Base-by-base conservation (phyloP, 148 eudicot genomes). In the Camellia japonica region DNA sequence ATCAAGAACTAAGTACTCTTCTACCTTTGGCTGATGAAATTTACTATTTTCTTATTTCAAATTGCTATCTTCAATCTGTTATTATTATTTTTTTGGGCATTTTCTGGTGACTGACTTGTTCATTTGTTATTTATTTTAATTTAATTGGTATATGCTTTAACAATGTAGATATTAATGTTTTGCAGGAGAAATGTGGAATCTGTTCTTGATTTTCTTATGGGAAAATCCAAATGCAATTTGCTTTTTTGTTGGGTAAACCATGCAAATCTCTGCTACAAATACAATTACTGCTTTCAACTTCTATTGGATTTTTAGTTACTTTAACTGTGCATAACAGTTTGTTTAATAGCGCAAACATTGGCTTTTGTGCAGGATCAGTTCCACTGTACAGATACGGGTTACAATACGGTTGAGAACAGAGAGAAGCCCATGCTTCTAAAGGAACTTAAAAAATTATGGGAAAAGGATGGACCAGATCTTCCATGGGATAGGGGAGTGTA, bases 401-500 rank as follows among this genome's bases (percentile, higher is more conserved):
- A 56, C 77, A 44, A 72, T 63, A 92, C 93, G 61, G 44, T 90
- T 55, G 94, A 89, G 80, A 87, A 88, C 82, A 84, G 76, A 16
- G 77, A 75, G 1, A 95, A 93, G 81, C 98, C 98, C 71, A 88
- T 95, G 73, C 73, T 95, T 77, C 60, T 95, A 61, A 95, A 95
- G 88, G 95, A 95, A 85, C 90, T 95, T 6, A 84, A 77, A 73
- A 88, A 90, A 71, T 80, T 93, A 71, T 95, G 97, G 97, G 88
- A 88, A 58, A 91, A 88, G 68, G 49, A 75, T 20, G 85, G 80
- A 7, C 82, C 80, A 19, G 75, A 73, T 80, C 93, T 93, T 80
- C 96, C 98, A 44, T 95, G 94, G 97, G 80, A 91, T 67, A 82
- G 46, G 80, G 94, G 94, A 63, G 89, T 63, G 54, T 93, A 89